Conservation (phyloP, 139 green algal species). For the Picochlorum costavermella region DNA sequence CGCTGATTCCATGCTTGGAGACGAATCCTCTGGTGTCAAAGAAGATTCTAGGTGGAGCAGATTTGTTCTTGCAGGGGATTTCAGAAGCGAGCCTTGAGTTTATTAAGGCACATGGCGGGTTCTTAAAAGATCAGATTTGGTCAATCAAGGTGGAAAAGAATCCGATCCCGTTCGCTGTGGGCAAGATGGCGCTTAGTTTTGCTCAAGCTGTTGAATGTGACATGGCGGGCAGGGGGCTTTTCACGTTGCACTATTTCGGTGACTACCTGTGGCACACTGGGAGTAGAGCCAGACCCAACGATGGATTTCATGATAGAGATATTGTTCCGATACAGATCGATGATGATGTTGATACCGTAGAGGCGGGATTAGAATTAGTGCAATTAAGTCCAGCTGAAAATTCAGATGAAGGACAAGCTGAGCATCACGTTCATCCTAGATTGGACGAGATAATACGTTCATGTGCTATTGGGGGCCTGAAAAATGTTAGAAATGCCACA, state of each 20-base stretch:
- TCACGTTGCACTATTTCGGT: constrained; percentile 19
- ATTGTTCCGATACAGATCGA: constrained; percentile 5
- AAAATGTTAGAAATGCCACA: not conserved
- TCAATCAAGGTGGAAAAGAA: constrained; percentile 20
- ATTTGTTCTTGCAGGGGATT: constrained; percentile 33
- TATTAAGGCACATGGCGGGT: constrained; percentile 13
- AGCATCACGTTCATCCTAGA: constrained; percentile 15
- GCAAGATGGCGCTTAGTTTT: constrained; percentile 25
- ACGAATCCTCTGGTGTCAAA: constrained; percentile 14
- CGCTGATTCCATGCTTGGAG: constrained; percentile 14
- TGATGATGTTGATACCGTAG: not conserved
- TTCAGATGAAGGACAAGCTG: not conserved
- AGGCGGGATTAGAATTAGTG: not conserved
- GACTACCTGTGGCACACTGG: constrained; percentile 31
- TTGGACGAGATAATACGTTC: constrained; percentile 7
- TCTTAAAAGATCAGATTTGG: constrained; percentile 19
- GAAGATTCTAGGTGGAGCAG: constrained; percentile 20
- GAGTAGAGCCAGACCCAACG: constrained; percentile 17
- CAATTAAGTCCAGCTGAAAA: not conserved
- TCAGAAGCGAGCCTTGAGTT: too few relatives aligned
- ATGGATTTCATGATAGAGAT: constrained; percentile 14
- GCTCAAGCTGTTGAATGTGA: constrained; percentile 12
- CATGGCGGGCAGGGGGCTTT: constrained; percentile 23
- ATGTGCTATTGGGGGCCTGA: constrained; percentile 3
- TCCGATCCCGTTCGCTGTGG: constrained; percentile 27